A percentile compares a stretch with the other conserved stretches of the same genome.
Evolutionary conservation across 768 basidiomycete genomes (phyloP).

Genomic region (Mrakia hoshinonis): DNA sequence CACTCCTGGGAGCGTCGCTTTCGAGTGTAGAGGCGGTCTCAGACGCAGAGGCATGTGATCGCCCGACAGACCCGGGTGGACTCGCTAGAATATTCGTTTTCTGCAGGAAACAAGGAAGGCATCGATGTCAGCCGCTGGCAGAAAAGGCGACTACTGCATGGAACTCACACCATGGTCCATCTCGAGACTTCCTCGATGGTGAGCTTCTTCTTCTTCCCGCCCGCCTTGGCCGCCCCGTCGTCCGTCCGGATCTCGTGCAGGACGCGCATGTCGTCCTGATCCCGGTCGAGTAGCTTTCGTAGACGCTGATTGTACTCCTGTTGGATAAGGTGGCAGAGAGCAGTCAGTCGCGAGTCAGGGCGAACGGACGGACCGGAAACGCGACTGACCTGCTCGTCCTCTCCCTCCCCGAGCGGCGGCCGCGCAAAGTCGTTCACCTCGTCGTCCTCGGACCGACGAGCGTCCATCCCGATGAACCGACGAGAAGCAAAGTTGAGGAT

Average conservation of each 20-base stretch:
- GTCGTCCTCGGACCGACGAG: constrained; percentile 59
- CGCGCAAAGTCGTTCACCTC: constrained; percentile 76
- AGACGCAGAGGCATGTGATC: too few relatives aligned
- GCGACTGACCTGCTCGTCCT: constrained; percentile 63
- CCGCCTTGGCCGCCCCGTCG: constrained; percentile 58
- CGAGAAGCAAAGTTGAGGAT: constrained; percentile 73
- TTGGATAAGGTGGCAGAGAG: not conserved
- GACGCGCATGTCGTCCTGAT: constrained; percentile 11
- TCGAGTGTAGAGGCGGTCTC: too few relatives aligned
- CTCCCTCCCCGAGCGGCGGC: constrained; percentile 83
- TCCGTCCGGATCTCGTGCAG: constrained; percentile 15
- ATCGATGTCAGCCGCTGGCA: not conserved
- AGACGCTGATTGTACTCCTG: constrained; percentile 58
- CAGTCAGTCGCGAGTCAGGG: not conserved
- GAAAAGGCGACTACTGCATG: constrained; percentile 39
- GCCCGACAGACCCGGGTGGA: too few relatives aligned
- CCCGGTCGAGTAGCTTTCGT: constrained; percentile 4
- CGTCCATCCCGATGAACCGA: constrained; percentile 67
- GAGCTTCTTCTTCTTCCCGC: constrained; percentile 54
- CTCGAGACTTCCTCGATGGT: constrained; percentile 80
- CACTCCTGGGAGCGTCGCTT: too few relatives aligned
- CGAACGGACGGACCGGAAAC: not conserved
- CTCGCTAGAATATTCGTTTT: not conserved
- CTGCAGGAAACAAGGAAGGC: too few relatives aligned
- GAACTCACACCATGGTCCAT: constrained; percentile 93